Conservation (phyloP, 768 basidiomycete genomes). For the Trametes meyenii region DNA sequence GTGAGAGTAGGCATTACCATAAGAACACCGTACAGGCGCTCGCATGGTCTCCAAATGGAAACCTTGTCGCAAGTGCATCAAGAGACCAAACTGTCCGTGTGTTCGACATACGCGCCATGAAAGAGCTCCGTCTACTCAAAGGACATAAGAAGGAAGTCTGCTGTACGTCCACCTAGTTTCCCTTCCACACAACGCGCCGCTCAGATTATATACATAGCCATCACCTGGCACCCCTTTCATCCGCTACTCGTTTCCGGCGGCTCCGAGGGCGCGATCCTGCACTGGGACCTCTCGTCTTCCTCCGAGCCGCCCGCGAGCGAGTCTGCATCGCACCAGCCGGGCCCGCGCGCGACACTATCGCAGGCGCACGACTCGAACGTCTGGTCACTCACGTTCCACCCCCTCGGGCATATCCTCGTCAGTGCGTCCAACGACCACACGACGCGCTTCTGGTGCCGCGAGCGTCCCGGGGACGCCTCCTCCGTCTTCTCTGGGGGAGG, state of each 20-base stretch:
- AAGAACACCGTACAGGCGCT: slow-evolving; percentile 96
- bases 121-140: slow-evolving; percentile 87
- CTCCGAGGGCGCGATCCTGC: slow-evolving; percentile 89
- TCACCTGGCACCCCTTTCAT: slow-evolving; percentile 96
- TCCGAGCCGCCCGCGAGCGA: slow-evolving; percentile 49
- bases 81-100: slow-evolving; percentile 94
- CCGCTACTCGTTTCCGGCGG: slow-evolving; percentile 92
- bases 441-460: slow-evolving; percentile 97
- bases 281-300: slow-evolving; percentile 83
- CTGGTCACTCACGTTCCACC: slow-evolving; percentile 95
- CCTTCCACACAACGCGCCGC: background rate
- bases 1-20: slow-evolving; percentile 78
- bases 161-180: slow-evolving; percentile 56
- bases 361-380: slow-evolving; percentile 98
- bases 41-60: slow-evolving; percentile 93
- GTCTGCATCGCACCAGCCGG: slow-evolving; percentile 36
- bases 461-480: slow-evolving; percentile 81
- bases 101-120: slow-evolving; percentile 98
- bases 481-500: slow-evolving; percentile 80
- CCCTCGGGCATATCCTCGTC: slow-evolving; percentile 92
- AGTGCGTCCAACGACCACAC: slow-evolving; percentile 98
- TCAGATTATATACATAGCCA: slow-evolving; percentile 48
- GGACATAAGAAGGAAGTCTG: slow-evolving; percentile 99
- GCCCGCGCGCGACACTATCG: slow-evolving; percentile 83
- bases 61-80: slow-evolving; percentile 91